Percentiles rank a stretch among this genome's conserved stretches.
Conservation (phyloP, 1,284 basidiomycete species). For the Singerocomus inundabilis region DNA sequence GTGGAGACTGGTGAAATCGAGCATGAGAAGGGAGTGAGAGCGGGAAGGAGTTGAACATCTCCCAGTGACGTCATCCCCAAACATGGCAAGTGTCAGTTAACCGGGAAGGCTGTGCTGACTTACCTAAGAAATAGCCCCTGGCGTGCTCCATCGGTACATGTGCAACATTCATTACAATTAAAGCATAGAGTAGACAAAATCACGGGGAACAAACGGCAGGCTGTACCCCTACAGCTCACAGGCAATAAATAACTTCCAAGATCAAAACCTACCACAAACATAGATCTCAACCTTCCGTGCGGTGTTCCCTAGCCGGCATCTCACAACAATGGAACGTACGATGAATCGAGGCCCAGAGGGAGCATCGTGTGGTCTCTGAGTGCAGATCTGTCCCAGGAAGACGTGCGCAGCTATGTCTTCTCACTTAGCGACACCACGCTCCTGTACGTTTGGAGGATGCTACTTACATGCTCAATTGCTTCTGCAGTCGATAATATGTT, state of each 20-base stretch:
- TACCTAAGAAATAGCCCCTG: slow-evolving; percentile 2
- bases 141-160: not conserved
- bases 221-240: not conserved
- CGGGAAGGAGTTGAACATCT: not conserved
- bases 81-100: too few relatives aligned
- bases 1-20: not conserved
- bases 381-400: slow-evolving; percentile 29
- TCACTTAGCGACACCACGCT: slow-evolving; percentile 3
- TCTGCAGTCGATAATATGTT: slow-evolving; percentile 62
- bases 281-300: not conserved
- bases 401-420: slow-evolving; percentile 17
- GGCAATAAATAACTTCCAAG: not conserved
- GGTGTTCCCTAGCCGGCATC: not conserved
- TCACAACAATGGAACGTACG: slow-evolving; percentile 26
- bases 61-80: slow-evolving; percentile 3
- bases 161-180: not conserved
- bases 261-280: not conserved
- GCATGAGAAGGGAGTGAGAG: not conserved
- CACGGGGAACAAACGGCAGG: not conserved
- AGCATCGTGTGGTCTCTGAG: slow-evolving; percentile 50
- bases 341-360: slow-evolving; percentile 49
- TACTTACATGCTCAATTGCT: slow-evolving; percentile 57
- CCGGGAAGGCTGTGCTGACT: not conserved
- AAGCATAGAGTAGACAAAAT: too few relatives aligned
- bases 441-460: not conserved